Base-by-base conservation (phyloP, 176 grass and related monocot species). In the Ananas comosus region DNA sequence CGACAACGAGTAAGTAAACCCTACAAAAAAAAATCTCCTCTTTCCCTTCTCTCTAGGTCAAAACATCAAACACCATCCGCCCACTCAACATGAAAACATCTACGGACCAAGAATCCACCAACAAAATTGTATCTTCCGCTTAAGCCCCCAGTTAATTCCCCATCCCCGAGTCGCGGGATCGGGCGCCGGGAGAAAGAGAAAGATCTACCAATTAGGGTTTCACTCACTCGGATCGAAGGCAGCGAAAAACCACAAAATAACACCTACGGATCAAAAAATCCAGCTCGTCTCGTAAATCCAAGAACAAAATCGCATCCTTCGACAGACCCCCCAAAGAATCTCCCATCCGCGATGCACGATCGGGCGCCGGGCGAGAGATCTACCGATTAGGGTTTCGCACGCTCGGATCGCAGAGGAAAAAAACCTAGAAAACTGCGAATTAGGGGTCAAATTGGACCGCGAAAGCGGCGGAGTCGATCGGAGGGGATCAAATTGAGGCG, bases 91-190 rank as follows among this genome's bases (percentile, higher is more conserved):
- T 17, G 14, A 17, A 2, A 27, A 27, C 25, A 27, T 27, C 25
- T 27, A 27, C 4, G 16, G 9, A 61, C 22, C 0, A 61, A 61
- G 4, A 61, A 10, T 19, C 56, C 52, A 56, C 6, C 52, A 64
- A 68, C 69, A 52, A 85, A 79, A 68, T 59, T 21, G 47, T 54
- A 79, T 64, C 59, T 64, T 64, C 51, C 12, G 66, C 24, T 11
- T 13, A 77, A 19, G 33, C 56, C 52, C 50, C 13, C n/a, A 3
- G 12, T 0, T 13, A 17, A 49, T 50, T 64, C 14, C 65, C 13
- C 54, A 12, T n/a, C 17, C 11, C 54, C 49, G 17, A 61, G 11
- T 7, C 4, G 2, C 13, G 14, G 4, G 53, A 57, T 19, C 53
- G 7, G 13, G 16, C 18, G 53, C 53, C 53, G 8, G 11, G 9